Base-by-base conservation (phyloP, 306 rosid species). In the Fragaria ananassa region DNA sequence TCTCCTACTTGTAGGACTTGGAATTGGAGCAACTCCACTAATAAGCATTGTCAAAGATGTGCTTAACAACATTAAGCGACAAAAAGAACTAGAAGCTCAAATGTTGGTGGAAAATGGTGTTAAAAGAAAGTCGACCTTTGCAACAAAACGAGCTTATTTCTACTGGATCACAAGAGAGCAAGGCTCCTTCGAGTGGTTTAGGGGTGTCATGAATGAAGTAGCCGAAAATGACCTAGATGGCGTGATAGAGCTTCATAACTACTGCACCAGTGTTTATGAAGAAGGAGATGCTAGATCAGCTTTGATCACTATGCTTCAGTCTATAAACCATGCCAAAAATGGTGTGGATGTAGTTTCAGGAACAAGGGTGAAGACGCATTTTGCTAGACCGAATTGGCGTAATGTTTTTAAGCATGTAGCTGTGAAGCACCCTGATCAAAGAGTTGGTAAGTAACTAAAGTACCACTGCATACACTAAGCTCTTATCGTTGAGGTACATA, bases 141-240 rank as follows among this genome's bases (percentile, higher is more conserved):
- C 87, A 17, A 90, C 96, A 10, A 86, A 82, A n/a, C 72, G 94
- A 23, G 98, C 91, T 19, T 91, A 93, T 76, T 93, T 93, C 78
- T 93, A 93, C 45, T 91, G 98, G 98, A 93, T 93, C 4, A 93
- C 98, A 5, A 83, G 98, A 1, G 98, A 93, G 78, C 97, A 93
- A 71, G 97, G 98, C 44, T 93, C 92, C 2, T 91, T 93, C 49
- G 97, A 91, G 76, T 93, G 98, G 98, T 93, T 93, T 23, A 83
- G 82, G 64, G 97, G 93, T 34, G 97, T 90, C 65, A 93, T 93
- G 97, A 83, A 93, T 60, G 98, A 91, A 74, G 89, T 93, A 18
- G 93, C 93, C 0, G 97, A 90, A 70, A 82, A 88, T 18, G 96
- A 94, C 34, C 29, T 63, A 27, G 90, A 94, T 29, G 82, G 86